A percentile compares a stretch with the other conserved stretches of the same genome.
phyloP scores from a whole-genome alignment of 257 asterid species.

The Solanum ossicruentum region DNA sequence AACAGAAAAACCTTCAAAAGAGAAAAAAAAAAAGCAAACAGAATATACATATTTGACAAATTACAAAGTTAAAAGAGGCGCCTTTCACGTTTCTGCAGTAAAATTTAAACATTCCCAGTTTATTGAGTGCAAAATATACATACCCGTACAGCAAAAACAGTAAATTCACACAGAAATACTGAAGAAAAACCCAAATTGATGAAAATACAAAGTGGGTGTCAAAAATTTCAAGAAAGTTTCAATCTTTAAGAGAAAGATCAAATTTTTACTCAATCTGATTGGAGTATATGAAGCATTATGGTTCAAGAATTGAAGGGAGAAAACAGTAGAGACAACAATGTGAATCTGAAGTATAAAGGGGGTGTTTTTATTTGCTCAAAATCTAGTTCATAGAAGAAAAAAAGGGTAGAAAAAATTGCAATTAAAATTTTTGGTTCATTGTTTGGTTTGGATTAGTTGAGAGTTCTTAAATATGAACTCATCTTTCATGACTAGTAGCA shows the following conservation, averaged over 20 bases:
- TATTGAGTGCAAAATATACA: background rate
- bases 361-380: background rate
- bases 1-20: background rate
- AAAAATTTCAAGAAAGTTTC: background rate
- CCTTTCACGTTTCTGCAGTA: background rate
- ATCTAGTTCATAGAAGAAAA: background rate
- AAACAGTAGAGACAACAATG: background rate
- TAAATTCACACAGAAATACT: background rate
- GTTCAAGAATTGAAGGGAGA: background rate
- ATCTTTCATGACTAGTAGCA: background rate
- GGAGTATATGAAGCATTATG: background rate
- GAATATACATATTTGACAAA: background rate
- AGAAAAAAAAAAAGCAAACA: background rate
- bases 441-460: constrained; percentile 2
- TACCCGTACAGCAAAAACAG: background rate
- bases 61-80: background rate
- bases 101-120: background rate
- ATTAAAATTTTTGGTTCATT: background rate
- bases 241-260: background rate
- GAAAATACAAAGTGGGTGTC: background rate
- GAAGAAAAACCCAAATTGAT: background rate
- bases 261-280: background rate
- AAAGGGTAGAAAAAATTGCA: background rate
- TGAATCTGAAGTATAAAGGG: background rate
- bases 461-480: background rate